These are phyloP conservation scores for Populus alba DNA, from an alignment of 345 rosid species.

Conservation along the genomic window DNA sequence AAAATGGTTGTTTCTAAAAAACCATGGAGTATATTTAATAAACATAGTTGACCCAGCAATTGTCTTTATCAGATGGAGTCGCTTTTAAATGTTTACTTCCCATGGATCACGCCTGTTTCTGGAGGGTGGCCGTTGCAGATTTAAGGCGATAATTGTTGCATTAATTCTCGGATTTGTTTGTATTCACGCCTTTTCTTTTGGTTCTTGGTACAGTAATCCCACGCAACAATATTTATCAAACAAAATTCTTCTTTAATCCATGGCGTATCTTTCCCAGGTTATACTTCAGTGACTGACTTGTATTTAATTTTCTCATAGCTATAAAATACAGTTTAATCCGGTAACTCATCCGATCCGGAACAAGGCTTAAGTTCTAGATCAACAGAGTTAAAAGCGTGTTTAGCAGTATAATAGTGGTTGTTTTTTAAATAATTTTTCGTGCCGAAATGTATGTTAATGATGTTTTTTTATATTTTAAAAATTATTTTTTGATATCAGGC, in stretches of 20 bases:
- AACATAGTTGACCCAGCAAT: not conserved
- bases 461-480: no score
- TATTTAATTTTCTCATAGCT: no score
- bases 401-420: no score
- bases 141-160: conserved; percentile 20
- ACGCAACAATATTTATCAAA: not conserved
- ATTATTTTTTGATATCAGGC: no score
- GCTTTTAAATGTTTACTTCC: not conserved
- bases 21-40: not conserved
- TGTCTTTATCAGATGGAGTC: not conserved
- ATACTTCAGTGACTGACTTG: no score
- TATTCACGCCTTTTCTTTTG: not conserved
- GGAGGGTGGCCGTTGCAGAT: not conserved
- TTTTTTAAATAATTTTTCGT: no score
- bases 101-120: not conserved
- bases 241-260: no score
- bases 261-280: no score
- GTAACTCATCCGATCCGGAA: rapidly evolving
- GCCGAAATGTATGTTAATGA: no score
- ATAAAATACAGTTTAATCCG: no score
- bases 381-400: no score
- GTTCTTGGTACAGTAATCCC: not conserved
- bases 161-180: not conserved
- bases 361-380: rapidly evolving
- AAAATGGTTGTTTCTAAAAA: not conserved